A percentile compares a stretch with the other conserved stretches of the same genome.
phyloP scores from a whole-genome alignment of 2,329 filamentous ascomycete species.

The Ascochyta lentis region DNA sequence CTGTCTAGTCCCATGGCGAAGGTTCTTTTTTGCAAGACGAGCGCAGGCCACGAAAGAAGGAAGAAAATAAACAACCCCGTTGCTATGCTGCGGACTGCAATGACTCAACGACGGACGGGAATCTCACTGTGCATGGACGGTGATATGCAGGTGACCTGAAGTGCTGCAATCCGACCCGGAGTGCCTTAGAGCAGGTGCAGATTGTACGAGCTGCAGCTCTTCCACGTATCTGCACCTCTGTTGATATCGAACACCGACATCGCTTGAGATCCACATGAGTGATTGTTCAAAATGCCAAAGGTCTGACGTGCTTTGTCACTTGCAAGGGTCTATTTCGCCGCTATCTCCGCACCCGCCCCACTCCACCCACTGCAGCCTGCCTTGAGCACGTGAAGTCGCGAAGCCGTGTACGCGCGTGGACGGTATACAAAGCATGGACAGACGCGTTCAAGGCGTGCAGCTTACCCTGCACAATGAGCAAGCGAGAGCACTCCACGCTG shows the following conservation, averaged over 20 bases:
- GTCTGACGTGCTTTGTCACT: slow-evolving; percentile 7
- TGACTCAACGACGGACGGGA: slow-evolving; percentile 1
- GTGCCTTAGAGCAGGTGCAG: neutral
- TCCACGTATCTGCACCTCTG: neutral
- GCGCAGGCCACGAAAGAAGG: neutral
- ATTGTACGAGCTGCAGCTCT: neutral
- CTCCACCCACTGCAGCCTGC: neutral
- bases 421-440: too few relatives aligned
- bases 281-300: neutral
- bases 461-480: too few relatives aligned
- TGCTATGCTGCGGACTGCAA: neutral
- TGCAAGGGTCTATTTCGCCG: slow-evolving; percentile 1
- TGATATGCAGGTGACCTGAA: slow-evolving; percentile 7
- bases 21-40: neutral
- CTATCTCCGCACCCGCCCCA: neutral
- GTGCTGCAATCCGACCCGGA: too few relatives aligned
- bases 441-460: too few relatives aligned
- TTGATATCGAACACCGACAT: slow-evolving; percentile 1
- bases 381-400: neutral
- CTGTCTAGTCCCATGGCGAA: slow-evolving; percentile 6
- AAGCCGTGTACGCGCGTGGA: neutral
- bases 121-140: neutral
- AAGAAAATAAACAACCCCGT: neutral
- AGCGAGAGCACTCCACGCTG: too few relatives aligned
- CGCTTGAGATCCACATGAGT: slow-evolving; percentile 3